A percentile compares a stretch with the other conserved stretches of the same genome.
Conservation (phyloP, 805 yeast species). For the Candida nitratophila region DNA sequence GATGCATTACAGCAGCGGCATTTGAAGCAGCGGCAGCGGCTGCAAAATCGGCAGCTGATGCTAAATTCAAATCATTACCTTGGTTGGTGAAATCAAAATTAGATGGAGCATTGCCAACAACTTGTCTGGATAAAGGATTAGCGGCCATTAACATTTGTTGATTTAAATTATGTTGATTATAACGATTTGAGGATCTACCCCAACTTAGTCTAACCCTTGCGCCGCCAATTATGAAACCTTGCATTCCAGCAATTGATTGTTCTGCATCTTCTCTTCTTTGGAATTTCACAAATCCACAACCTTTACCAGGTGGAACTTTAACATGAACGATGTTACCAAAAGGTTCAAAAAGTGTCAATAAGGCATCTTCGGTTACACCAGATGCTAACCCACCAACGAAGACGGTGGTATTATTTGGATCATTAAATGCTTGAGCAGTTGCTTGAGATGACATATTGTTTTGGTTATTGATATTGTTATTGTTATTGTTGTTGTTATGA, state of each 20-base stretch:
- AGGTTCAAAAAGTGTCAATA: conserved; percentile 58
- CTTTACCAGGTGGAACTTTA: conserved; percentile 72
- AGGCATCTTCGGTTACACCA: conserved; percentile 54
- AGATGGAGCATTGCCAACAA: not conserved
- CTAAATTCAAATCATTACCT: not conserved
- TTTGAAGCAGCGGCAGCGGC: too few relatives aligned
- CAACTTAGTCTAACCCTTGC: conserved; percentile 66
- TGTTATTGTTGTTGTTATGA: not conserved
- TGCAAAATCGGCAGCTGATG: not conserved
- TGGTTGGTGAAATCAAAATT: not conserved
- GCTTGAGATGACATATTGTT: not conserved
- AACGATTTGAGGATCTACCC: conserved; percentile 45
- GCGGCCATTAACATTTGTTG: not conserved
- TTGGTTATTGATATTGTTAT: not conserved
- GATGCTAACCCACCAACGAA: conserved; percentile 62
- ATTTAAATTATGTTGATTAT: not conserved
- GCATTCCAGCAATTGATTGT: conserved; percentile 70
- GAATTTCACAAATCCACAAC: conserved; percentile 73
- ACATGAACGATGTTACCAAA: conserved; percentile 67
- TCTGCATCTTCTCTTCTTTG: conserved; percentile 66
- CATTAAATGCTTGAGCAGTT: conserved; percentile 25
- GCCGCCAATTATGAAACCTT: conserved; percentile 73
- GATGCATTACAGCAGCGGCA: not conserved
- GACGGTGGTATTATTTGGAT: conserved; percentile 73
- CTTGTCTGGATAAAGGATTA: conserved; percentile 11